Percentiles rank a stretch among this genome's conserved stretches.
phyloP scores from a whole-genome alignment of 139 green algal species.

The Chlorella sp. region DNA sequence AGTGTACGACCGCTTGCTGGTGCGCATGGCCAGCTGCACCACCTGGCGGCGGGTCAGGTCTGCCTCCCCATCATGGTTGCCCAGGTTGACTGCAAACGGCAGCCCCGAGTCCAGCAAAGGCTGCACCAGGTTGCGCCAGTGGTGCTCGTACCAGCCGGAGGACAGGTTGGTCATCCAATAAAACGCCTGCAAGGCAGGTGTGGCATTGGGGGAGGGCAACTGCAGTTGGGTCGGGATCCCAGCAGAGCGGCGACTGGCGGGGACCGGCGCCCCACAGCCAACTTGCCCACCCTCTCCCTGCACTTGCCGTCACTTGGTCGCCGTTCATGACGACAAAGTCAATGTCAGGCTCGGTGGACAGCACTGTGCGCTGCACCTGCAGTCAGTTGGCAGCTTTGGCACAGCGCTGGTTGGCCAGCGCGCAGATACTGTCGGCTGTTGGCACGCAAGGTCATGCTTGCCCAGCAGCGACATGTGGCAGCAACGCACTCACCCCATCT shows the following conservation, averaged over 20 bases:
- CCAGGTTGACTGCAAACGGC: conserved; percentile 24
- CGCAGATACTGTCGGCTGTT: too few species aligned
- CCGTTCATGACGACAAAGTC: conserved; percentile 36
- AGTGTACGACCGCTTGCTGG: not conserved
- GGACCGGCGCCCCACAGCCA: too few species aligned
- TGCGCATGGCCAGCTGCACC: not conserved
- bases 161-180: conserved; percentile 1
- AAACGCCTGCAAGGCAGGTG: too few species aligned
- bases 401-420: too few species aligned
- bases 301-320: conserved; percentile 44
- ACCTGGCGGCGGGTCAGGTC: conserved; percentile 16
- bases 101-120: conserved; percentile 3
- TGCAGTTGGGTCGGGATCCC: too few species aligned
- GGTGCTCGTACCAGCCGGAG: conserved; percentile 23
- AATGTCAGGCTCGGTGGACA: conserved; percentile 16
- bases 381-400: too few species aligned
- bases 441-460: too few species aligned
- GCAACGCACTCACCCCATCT: not conserved
- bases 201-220: too few species aligned
- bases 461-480: too few species aligned
- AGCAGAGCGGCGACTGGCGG: too few species aligned
- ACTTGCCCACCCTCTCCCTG: too few species aligned
- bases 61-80: conserved; percentile 48
- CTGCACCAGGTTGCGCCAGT: conserved; percentile 19
- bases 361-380: conserved; percentile 29